These are phyloP conservation scores for Petrea volubilis DNA, from an alignment of 257 asterid species.

Conservation along the genomic window DNA sequence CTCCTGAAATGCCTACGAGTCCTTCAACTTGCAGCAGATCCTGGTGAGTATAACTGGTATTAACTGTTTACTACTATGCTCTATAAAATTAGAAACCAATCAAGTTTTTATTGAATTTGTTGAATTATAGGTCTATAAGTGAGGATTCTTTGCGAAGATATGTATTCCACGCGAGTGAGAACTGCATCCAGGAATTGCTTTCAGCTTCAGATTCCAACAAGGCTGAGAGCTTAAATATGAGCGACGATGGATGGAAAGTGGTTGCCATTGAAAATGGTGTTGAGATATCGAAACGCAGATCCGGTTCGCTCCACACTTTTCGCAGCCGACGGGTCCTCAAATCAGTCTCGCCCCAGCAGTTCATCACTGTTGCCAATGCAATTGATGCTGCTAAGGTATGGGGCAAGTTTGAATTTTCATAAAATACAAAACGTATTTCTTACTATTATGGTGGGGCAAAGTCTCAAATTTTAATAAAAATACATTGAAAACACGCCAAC, in stretches of 20 bases:
- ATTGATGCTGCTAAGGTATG: slow-evolving; percentile 97
- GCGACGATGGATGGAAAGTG: slow-evolving; percentile 74
- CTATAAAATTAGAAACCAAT: not conserved
- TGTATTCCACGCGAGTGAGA: slow-evolving; percentile 86
- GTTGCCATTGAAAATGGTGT: slow-evolving; percentile 66
- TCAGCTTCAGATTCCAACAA: slow-evolving; percentile 75
- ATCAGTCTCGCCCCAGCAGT: slow-evolving; percentile 76
- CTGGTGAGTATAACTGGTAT: slow-evolving; percentile 43
- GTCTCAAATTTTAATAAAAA: no score
- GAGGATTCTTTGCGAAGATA: slow-evolving; percentile 88
- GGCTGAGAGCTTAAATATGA: slow-evolving; percentile 21
- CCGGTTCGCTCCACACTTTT: slow-evolving; percentile 75
- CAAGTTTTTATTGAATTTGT: not conserved
- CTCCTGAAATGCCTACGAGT: slow-evolving; percentile 44
- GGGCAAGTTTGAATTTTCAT: no score
- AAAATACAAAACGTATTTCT: no score
- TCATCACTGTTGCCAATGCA: slow-evolving; percentile 81
- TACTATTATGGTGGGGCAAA: no score
- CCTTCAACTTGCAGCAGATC: slow-evolving; percentile 71
- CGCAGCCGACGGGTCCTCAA: slow-evolving; percentile 77
- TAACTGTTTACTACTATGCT: not conserved
- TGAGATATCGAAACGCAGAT: slow-evolving; percentile 73
- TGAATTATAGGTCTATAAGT: slow-evolving; percentile 73
- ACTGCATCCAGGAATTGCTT: slow-evolving; percentile 81
- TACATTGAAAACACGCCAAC: no score